These are phyloP conservation scores for Apiospora phragmitis DNA, from an alignment of 2,329 filamentous ascomycete species.

Conservation along the genomic window DNA sequence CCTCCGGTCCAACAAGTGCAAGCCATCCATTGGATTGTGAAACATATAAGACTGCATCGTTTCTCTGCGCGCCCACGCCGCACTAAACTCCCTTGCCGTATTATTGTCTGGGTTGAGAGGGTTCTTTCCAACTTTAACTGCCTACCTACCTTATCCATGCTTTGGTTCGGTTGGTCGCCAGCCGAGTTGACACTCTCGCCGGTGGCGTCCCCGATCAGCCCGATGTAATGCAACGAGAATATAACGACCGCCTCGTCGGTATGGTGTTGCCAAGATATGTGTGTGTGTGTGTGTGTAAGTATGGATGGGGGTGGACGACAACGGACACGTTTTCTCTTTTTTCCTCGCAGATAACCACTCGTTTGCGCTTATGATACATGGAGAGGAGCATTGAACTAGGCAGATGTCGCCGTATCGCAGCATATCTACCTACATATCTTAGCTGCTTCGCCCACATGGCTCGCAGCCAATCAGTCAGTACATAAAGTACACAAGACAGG, in stretches of 20 bases:
- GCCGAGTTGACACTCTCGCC: background rate
- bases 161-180: background rate
- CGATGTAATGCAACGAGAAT: conserved; percentile 1
- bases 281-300: no score
- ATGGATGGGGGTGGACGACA: no score
- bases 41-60: background rate
- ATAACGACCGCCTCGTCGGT: background rate
- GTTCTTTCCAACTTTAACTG: background rate
- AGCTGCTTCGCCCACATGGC: background rate
- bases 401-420: background rate
- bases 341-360: background rate
- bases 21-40: background rate
- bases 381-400: background rate
- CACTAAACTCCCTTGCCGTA: background rate
- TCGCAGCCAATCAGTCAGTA: background rate
- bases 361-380: background rate
- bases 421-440: no score
- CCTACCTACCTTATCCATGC: background rate
- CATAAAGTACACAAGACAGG: background rate
- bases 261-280: background rate
- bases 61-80: background rate
- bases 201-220: conserved; percentile 2
- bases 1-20: background rate
- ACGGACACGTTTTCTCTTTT: background rate
- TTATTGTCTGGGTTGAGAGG: background rate